A percentile compares a stretch with the other conserved stretches of the same genome.
phyloP scores from a whole-genome alignment of 106 monocot genomes.

The Dioscorea dumetorum region DNA sequence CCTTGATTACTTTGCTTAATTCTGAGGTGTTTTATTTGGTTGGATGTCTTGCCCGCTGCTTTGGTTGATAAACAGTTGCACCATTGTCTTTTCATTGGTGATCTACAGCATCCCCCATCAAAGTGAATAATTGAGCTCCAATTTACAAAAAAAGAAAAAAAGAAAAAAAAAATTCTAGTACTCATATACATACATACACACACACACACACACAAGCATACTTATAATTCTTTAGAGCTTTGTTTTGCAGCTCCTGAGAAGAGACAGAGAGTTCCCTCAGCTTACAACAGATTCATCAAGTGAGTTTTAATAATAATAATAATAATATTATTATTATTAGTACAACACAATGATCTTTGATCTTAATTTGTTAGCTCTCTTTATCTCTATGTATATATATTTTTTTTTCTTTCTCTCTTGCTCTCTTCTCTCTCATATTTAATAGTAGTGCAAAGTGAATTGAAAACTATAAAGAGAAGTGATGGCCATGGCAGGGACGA shows the following conservation, averaged over 20 bases:
- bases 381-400: not conserved
- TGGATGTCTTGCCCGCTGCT: too few relatives aligned
- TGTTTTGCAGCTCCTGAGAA: slow-evolving; percentile 89
- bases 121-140: not conserved
- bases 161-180: not conserved
- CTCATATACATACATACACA: too few relatives aligned
- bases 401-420: too few relatives aligned
- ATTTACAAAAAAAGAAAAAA: not conserved
- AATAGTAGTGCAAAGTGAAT: not conserved
- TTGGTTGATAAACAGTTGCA: slow-evolving; percentile 9
- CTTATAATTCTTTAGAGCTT: too few relatives aligned
- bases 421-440: slow-evolving; percentile 5
- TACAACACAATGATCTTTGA: not conserved
- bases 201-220: too few relatives aligned
- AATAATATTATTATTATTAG: not conserved
- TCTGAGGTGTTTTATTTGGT: not conserved
- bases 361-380: not conserved
- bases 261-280: slow-evolving; percentile 98
- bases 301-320: slow-evolving; percentile 17
- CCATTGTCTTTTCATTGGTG: slow-evolving; percentile 11
- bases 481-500: slow-evolving; percentile 68
- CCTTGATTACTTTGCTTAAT: not conserved
- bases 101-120: too few relatives aligned
- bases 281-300: slow-evolving; percentile 99
- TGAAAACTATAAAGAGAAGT: not conserved